Evolutionary conservation across 805 yeast genomes (phyloP).

Genomic region (Wickerhamomyces silvicola): DNA sequence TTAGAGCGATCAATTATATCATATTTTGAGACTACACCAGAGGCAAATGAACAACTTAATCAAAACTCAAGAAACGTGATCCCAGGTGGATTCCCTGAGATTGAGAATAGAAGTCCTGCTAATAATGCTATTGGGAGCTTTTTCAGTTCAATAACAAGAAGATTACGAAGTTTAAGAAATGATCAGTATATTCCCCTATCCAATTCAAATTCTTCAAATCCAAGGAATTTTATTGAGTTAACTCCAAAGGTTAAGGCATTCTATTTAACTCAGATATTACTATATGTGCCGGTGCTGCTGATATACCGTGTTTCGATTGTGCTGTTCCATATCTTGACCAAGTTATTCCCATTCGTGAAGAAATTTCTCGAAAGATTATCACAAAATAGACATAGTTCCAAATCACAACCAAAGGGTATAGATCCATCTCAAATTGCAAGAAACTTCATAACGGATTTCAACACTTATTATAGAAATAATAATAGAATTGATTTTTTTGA

Average conservation of each 20-base stretch:
- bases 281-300: constrained; percentile 28
- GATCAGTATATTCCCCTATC: constrained; percentile 24
- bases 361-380: constrained; percentile 30
- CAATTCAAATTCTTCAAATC: constrained; percentile 8
- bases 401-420: constrained; percentile 27
- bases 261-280: constrained; percentile 23
- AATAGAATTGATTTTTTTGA: constrained; percentile 37
- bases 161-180: no score
- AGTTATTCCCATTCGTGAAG: constrained; percentile 31
- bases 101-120: constrained; percentile 1
- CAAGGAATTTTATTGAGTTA: constrained; percentile 12
- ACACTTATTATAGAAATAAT: constrained; percentile 32
- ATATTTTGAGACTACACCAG: constrained; percentile 19
- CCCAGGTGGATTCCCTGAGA: constrained; percentile 3
- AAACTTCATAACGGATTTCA: constrained; percentile 44
- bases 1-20: constrained; percentile 27
- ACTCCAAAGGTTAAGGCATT: constrained; percentile 19
- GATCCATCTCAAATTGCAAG: constrained; percentile 52
- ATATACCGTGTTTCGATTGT: constrained; percentile 24
- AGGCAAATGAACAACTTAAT: constrained; percentile 20
- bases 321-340: constrained; percentile 21
- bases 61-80: constrained; percentile 1
- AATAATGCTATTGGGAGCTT: not conserved
- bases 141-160: no score
- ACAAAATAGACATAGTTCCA: constrained; percentile 30